Conservation (phyloP, 2,329 filamentous ascomycete species). For the Xylaria sp. region DNA sequence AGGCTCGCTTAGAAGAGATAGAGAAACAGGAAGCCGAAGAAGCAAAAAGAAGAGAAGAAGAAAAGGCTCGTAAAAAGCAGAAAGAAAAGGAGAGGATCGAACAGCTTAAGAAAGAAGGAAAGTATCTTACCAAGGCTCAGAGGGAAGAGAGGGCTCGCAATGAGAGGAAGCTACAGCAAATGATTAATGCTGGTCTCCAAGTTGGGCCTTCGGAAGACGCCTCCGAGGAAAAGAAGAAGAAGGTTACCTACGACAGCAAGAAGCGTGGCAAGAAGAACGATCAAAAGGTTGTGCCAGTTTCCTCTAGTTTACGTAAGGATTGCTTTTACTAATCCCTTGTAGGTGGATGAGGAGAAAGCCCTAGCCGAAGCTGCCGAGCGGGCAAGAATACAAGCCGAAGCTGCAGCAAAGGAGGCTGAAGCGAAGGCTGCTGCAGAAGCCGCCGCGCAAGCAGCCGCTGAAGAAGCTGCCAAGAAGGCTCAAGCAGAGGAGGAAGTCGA, state of each 20-base stretch:
- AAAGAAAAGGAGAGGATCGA: conserved; percentile 88
- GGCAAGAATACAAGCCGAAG: conserved; percentile 74
- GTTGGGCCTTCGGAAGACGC: conserved; percentile 68
- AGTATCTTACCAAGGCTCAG: conserved; percentile 86
- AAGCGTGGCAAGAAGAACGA: conserved; percentile 74
- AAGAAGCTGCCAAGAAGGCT: conserved; percentile 64
- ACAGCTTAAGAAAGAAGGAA: conserved; percentile 87
- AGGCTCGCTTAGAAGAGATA: conserved; percentile 71
- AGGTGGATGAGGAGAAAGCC: conserved; percentile 80
- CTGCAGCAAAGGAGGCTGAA: conserved; percentile 69
- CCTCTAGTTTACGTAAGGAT: not conserved
- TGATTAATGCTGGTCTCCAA: conserved; percentile 80
- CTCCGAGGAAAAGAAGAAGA: conserved; percentile 79
- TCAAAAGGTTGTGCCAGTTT: conserved; percentile 57
- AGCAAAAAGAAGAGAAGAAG: conserved; percentile 74
- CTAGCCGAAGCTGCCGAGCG: conserved; percentile 82
- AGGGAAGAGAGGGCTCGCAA: conserved; percentile 83
- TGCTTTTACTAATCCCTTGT: conserved; percentile 33
- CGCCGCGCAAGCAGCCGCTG: conserved; percentile 66
- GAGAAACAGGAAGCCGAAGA: conserved; percentile 75
- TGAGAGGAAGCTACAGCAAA: conserved; percentile 84
- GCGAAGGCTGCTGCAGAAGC: conserved; percentile 68
- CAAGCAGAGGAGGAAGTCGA: conserved; percentile 70
- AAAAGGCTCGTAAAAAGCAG: conserved; percentile 81
- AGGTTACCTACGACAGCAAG: conserved; percentile 76